Base-by-base conservation (phyloP, 2,329 filamentous ascomycete genomes). In the Trichophyton schoenleinii region DNA sequence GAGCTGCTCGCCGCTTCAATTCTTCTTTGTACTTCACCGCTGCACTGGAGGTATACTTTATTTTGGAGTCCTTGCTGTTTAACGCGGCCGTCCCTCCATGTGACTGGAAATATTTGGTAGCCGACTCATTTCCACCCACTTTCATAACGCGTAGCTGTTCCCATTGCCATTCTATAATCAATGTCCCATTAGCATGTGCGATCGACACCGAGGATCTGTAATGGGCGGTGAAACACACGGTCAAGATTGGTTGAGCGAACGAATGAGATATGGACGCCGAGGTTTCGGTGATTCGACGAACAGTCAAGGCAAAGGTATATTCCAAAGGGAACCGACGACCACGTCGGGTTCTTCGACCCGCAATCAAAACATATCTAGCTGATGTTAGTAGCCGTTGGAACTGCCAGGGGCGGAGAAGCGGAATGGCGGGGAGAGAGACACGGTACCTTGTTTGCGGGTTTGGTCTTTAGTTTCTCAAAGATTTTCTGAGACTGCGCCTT, bases 261-360 rank as follows among this genome's bases (percentile, higher is more conserved):
- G 80, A 99, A 99, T 68, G 92, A 96, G 77, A 99, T 96, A 77
- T 99, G 94, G 64, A 97, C 92, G 75, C 94, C 94, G 70, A 99
- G 86, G 76, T 97, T 97, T 69, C 94, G 87, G 77, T 99, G 94
- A 75, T 96, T 91, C 62, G 92, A 88, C 48, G 92, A 96, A 79
- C 94, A 99, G 78, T 99, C 94, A 70, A 99, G 87, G 72, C 94
- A 99, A 22, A 99, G 85, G 74, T 97, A 99, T 74, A 99, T 97
- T 71, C 89, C 94, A 66, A 99, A 91, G 9, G 92, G 91, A 36
- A 96, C 91, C 5, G 92, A 97, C 6, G 91, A 95, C 94, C 94
- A 99, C 63, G 94, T 97, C 64, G 94, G 94, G 73, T 96, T 96
- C 78, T 97, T 97, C 70, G 91, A 88, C 73, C 89, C 87, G 77